Percentiles rank a stretch among this genome's conserved stretches.
These are phyloP conservation scores for Trichopus zeylanicus DNA, from an alignment of 116 monocot genomes.

Conservation along the genomic window DNA sequence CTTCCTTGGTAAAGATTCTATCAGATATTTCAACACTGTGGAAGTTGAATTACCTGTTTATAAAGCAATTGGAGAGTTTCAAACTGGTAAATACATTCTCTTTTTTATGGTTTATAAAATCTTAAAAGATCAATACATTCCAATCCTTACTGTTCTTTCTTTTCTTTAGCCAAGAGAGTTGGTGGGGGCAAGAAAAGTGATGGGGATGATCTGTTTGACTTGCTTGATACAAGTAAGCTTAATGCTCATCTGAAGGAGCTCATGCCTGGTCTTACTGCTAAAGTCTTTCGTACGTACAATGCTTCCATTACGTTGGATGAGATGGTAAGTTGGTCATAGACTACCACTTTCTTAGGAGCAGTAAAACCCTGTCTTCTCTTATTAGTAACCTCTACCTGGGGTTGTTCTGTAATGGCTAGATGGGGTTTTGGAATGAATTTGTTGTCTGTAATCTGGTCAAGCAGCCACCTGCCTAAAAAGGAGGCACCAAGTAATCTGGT, in stretches of 20 bases:
- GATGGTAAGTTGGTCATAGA: conserved; percentile 48
- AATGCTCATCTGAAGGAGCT: conserved; percentile 95
- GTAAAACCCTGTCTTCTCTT: too few relatives aligned
- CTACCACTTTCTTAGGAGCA: background rate
- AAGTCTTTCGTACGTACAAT: conserved; percentile 99
- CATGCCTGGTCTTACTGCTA: conserved; percentile 98
- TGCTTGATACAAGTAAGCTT: conserved; percentile 92
- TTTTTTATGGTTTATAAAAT: conserved; percentile 2
- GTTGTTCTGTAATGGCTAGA: too few relatives aligned
- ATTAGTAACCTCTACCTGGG: too few relatives aligned
- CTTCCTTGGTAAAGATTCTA: conserved; percentile 99
- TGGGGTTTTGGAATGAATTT: too few relatives aligned
- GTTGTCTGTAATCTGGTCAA: too few relatives aligned
- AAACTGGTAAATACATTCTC: conserved; percentile 23
- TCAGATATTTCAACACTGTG: conserved; percentile 93
- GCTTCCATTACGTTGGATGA: conserved; percentile 97
- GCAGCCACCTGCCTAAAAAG: too few relatives aligned
- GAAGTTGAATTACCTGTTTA: conserved; percentile 88
- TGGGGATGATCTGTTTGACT: conserved; percentile 83
- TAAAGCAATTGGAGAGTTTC: conserved; percentile 90
- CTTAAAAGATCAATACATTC: background rate
- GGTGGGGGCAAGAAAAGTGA: conserved; percentile 41
- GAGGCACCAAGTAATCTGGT: too few relatives aligned
- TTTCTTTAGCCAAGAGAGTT: conserved; percentile 38
- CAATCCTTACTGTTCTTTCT: background rate